These are phyloP conservation scores for Tulasnella sp. DNA, from an alignment of 768 basidiomycete genomes.

Conservation along the genomic window DNA sequence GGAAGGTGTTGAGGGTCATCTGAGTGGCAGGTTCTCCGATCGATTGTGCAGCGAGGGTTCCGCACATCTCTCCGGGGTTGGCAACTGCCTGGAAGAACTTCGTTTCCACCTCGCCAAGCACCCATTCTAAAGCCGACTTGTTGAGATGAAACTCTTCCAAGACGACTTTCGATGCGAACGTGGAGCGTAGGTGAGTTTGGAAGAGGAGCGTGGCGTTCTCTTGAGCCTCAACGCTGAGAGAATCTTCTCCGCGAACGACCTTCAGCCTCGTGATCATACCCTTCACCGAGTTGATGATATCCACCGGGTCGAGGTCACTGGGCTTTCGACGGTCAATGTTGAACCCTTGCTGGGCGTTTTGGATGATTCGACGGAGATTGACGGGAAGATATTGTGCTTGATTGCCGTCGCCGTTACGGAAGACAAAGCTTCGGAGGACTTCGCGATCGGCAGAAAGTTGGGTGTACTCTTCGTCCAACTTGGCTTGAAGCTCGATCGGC, in stretches of 20 bases:
- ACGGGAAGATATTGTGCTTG: slow-evolving; percentile 83
- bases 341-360: slow-evolving; percentile 94
- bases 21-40: slow-evolving; percentile 99
- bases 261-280: slow-evolving; percentile 67
- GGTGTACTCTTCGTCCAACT: slow-evolving; percentile 67
- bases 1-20: slow-evolving; percentile 99
- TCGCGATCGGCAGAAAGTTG: slow-evolving; percentile 64
- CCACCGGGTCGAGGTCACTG: slow-evolving; percentile 78
- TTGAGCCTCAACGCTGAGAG: slow-evolving; percentile 65
- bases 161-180: slow-evolving; percentile 76
- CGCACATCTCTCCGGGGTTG: slow-evolving; percentile 98
- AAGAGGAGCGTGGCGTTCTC: slow-evolving; percentile 84
- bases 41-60: slow-evolving; percentile 93
- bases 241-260: slow-evolving; percentile 79
- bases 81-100: slow-evolving; percentile 90
- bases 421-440: slow-evolving; percentile 70
- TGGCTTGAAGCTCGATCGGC: slow-evolving; percentile 69
- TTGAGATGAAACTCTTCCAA: slow-evolving; percentile 82
- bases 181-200: slow-evolving; percentile 85
- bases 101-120: slow-evolving; percentile 86
- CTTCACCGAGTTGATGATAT: slow-evolving; percentile 71
- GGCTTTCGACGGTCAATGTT: slow-evolving; percentile 91
- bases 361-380: slow-evolving; percentile 88
- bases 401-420: slow-evolving; percentile 60
- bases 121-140: slow-evolving; percentile 95